Evolutionary conservation across 2,329 filamentous ascomycete genomes (phyloP), one percentile per base, ranked within the genome.

Genomic region (Bimuria novae-zelandiae): DNA sequence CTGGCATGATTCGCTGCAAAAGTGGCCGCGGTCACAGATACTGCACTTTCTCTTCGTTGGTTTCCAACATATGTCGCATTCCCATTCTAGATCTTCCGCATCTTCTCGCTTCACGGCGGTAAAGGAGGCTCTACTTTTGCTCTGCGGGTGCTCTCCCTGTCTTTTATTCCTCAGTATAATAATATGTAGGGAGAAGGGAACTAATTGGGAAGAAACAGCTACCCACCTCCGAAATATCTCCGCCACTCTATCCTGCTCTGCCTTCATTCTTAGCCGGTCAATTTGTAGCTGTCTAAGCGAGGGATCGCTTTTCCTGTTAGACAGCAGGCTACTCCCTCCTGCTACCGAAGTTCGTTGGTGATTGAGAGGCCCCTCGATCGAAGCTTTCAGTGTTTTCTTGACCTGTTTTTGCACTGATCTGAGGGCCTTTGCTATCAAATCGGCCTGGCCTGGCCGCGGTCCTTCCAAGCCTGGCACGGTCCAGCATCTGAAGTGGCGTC

Each of bases 151-250:
- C n/a, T n/a, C n/a, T n/a, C n/a, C n/a, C n/a, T n/a, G n/a, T n/a
- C n/a, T n/a, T n/a, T n/a, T n/a, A n/a, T n/a, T n/a, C n/a, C n/a
- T n/a, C n/a, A n/a, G n/a, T n/a, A n/a, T n/a, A n/a, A n/a, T n/a
- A n/a, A n/a, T n/a, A n/a, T n/a, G n/a, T n/a, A n/a, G n/a, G n/a
- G n/a, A n/a, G n/a, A n/a, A n/a, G n/a, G n/a, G n/a, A n/a, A n/a
- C n/a, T n/a, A n/a, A n/a, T n/a, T n/a, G n/a, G n/a, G n/a, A n/a
- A n/a, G n/a, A 12, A 19, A 23, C 30, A 44, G 25, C 21, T 12
- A 19, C 57, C 56, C 39, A 64, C 62, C 60, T 64, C 62, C 51
- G 63, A 55, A 64, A 64, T 54, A 60, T 59, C 52, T 63, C 60
- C 50, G 59, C 60, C 57, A 62, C 59, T 56, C 59, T 42, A 25